These are phyloP conservation scores for Gentiana macrophylla DNA, from an alignment of 257 asterid species.

Conservation along the genomic window DNA sequence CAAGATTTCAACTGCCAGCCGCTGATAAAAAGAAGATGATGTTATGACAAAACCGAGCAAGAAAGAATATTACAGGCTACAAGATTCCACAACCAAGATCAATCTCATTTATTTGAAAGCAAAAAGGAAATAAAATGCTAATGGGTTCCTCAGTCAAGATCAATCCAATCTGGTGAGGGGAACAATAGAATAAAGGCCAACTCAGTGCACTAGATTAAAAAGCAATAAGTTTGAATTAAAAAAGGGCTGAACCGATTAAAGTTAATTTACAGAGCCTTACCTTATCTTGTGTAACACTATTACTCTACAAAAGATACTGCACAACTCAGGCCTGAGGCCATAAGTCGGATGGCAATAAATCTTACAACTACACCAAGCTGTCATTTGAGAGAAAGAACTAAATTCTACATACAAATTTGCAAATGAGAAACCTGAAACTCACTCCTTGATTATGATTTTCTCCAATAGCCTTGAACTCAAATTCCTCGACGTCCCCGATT, in stretches of 20 bases:
- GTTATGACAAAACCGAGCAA: conserved; percentile 8
- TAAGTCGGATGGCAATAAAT: too few species aligned
- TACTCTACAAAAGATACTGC: too few species aligned
- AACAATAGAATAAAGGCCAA: conserved; percentile 11
- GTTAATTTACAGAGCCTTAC: too few species aligned
- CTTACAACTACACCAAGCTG: too few species aligned
- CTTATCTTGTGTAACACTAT: too few species aligned
- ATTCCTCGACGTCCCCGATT: conserved; percentile 88
- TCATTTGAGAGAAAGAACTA: too few species aligned
- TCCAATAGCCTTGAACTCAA: conserved; percentile 81
- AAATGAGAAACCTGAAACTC: conserved; percentile 18
- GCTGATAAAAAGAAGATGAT: conserved; percentile 35
- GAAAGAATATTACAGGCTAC: neutral
- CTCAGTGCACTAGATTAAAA: too few species aligned
- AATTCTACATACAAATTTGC: too few species aligned
- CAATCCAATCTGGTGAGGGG: neutral
- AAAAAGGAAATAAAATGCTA: neutral
- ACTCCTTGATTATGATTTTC: conserved; percentile 95
- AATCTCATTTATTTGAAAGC: too few species aligned
- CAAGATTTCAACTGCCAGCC: conserved; percentile 81
- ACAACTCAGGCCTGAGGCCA: too few species aligned
- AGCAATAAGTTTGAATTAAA: too few species aligned
- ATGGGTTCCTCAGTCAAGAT: neutral
- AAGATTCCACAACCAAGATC: neutral
- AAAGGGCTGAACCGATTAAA: too few species aligned